phyloP scores from a whole-genome alignment of 768 basidiomycete species.

The Suillus subaureus region DNA sequence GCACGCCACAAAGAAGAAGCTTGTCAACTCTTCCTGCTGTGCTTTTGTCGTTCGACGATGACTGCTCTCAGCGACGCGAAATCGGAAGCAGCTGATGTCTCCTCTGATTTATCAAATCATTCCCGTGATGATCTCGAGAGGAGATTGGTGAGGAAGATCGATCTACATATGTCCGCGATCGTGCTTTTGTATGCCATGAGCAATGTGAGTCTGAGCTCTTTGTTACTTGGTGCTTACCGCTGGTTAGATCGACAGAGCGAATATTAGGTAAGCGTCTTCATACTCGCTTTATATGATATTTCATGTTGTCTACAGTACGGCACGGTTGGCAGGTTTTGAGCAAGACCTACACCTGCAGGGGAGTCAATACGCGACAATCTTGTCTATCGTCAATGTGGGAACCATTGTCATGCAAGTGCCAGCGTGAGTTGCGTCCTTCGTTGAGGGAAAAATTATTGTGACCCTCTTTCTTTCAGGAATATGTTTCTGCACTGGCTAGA shows the following conservation, averaged over 20 bases:
- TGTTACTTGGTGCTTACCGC: neutral
- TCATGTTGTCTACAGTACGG: slow-evolving; percentile 45
- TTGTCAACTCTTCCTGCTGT: neutral
- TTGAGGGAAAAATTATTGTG: neutral
- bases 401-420: slow-evolving; percentile 77
- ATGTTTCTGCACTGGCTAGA: slow-evolving; percentile 34
- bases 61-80: neutral
- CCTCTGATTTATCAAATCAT: neutral
- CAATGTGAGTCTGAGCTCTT: slow-evolving; percentile 15
- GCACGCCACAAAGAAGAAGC: neutral
- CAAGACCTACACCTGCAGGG: slow-evolving; percentile 59
- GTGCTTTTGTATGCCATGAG: slow-evolving; percentile 27
- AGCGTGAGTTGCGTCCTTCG: slow-evolving; percentile 43
- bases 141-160: slow-evolving; percentile 13
- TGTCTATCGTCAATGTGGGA: slow-evolving; percentile 65
- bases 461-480: slow-evolving; percentile 18
- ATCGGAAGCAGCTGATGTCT: neutral
- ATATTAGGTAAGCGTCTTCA: slow-evolving; percentile 45
- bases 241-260: slow-evolving; percentile 61
- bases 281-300: neutral
- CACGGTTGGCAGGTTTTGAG: slow-evolving; percentile 67
- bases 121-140: neutral
- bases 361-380: slow-evolving; percentile 60
- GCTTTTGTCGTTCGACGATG: neutral
- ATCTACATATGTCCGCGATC: slow-evolving; percentile 17